phyloP scores from a whole-genome alignment of 2,329 filamentous ascomycete genomes.

The Cercospora brassicicola region DNA sequence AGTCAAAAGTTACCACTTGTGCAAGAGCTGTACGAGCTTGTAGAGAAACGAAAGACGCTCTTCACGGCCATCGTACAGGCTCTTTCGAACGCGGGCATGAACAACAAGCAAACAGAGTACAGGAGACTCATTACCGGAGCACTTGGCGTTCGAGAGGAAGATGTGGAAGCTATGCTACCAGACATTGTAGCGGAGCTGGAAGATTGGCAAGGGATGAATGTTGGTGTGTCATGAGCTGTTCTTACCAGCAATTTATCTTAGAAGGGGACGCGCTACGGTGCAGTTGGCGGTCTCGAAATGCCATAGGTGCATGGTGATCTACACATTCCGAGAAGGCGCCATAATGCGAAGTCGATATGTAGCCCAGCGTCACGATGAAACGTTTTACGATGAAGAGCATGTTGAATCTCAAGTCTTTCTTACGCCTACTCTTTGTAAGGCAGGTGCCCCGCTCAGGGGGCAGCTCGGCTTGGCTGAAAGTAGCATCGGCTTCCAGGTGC shows the following conservation, averaged over 20 bases:
- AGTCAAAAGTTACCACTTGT: slow-evolving; percentile 59
- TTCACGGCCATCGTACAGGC: slow-evolving; percentile 69
- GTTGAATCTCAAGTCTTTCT: not conserved
- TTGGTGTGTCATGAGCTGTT: slow-evolving; percentile 2
- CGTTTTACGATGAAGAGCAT: not conserved
- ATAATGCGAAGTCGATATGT: not conserved
- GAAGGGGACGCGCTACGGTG: not conserved
- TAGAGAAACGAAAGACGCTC: slow-evolving; percentile 61
- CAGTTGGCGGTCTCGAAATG: not conserved
- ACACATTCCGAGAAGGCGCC: not conserved
- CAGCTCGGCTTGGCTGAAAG: not conserved
- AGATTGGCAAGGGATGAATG: slow-evolving; percentile 16
- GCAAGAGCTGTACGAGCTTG: slow-evolving; percentile 54
- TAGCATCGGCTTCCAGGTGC: not conserved
- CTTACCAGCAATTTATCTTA: not conserved
- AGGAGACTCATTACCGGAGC: slow-evolving; percentile 67
- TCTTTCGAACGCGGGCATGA: slow-evolving; percentile 66
- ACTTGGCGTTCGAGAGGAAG: slow-evolving; percentile 67
- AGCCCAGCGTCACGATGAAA: not conserved
- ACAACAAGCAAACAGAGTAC: slow-evolving; percentile 70
- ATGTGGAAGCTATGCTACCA: slow-evolving; percentile 62
- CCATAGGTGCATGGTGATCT: not conserved
- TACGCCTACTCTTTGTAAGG: not conserved
- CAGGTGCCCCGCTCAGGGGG: not conserved
- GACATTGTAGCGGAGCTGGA: slow-evolving; percentile 53